phyloP scores from a whole-genome alignment of 495 filamentous ascomycete species.

The Platismatia glauca region DNA sequence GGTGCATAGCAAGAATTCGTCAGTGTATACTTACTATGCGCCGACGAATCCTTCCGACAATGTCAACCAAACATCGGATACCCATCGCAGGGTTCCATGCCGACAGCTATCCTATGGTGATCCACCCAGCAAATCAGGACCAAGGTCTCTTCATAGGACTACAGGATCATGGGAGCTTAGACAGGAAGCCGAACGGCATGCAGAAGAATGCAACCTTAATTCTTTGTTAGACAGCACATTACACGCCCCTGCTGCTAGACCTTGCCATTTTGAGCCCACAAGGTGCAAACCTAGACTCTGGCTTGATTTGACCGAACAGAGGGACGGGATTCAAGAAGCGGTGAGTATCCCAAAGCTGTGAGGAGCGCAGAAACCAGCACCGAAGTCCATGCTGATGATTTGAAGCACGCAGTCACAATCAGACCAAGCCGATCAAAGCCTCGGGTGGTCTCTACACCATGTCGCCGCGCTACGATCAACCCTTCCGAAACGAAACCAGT shows the following conservation, averaged over 20 bases:
- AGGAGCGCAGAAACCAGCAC: background rate
- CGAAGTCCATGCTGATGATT: background rate
- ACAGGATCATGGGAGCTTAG: slow-evolving; percentile 5
- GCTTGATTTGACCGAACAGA: slow-evolving; percentile 10
- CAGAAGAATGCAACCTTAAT: background rate
- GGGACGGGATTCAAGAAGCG: slow-evolving; percentile 17
- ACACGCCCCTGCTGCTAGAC: background rate
- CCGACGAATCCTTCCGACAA: slow-evolving; percentile 2
- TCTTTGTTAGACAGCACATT: background rate
- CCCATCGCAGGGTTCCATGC: background rate
- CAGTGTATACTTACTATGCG: slow-evolving; percentile 1
- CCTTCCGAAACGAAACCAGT: background rate
- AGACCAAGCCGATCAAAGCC: slow-evolving; percentile 19
- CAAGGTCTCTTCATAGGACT: slow-evolving; percentile 7
- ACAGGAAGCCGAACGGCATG: background rate
- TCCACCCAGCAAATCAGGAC: background rate
- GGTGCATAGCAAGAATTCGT: background rate
- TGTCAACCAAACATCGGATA: background rate
- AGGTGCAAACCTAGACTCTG: slow-evolving; percentile 13
- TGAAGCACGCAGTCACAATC: slow-evolving; percentile 17
- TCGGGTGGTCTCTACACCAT: slow-evolving; percentile 14
- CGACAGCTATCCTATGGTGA: slow-evolving; percentile 14
- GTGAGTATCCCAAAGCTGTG: slow-evolving; percentile 3
- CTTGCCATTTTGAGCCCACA: slow-evolving; percentile 7
- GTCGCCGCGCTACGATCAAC: slow-evolving; percentile 7